Base-by-base conservation (phyloP, 352 stramenopile genomes). In the Phytophthora hibernalis region DNA sequence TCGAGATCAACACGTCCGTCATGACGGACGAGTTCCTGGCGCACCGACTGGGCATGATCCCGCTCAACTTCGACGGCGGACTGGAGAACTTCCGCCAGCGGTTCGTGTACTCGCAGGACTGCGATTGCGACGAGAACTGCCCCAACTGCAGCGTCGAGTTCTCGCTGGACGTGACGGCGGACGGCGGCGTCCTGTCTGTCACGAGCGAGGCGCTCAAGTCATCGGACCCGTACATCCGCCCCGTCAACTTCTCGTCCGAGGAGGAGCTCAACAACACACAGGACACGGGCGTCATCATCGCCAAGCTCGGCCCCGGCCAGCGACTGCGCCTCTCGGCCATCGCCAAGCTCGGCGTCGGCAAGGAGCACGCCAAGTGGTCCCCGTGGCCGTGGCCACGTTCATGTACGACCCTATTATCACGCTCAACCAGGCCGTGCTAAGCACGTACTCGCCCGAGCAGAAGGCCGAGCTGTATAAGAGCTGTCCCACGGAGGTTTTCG, bases 1-100 rank as follows among this genome's bases (percentile, higher is more conserved):
- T 99, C 75, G 83, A 98, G 74, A 88, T 98, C 62, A 99, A 99
- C 88, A 97, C 96, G 26, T 98, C 92, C 22, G 96, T 98, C 30
- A 91, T 99, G 74, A 98, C 98, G 61, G 98, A 99, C 85, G 98
- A 99, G 83, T 99, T 99, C 72, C 87, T 99, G 65, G 97, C 97
- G 21, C 98, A 99, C 80, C 88, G 98, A 6, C 76, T 99, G 52
- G 98, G 98, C 42, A 92, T 99, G 72, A 98, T 99, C 71, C 97
- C 97, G 54, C 91, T 99, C 60, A 85, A 89, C 45, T 93, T 93
- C 51, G 87, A 94, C 64, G 86, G 86, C 20, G 85, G 85, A 0
- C 76, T 96, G n/a, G 88, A 93, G 74, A 93, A 91, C 67, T 95
- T 97, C 58, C 86, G 87, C 65, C 89, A 96, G 77, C 89, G 85